Conservation (phyloP, 129 eudicot genomes). For the Solidago caesia region DNA sequence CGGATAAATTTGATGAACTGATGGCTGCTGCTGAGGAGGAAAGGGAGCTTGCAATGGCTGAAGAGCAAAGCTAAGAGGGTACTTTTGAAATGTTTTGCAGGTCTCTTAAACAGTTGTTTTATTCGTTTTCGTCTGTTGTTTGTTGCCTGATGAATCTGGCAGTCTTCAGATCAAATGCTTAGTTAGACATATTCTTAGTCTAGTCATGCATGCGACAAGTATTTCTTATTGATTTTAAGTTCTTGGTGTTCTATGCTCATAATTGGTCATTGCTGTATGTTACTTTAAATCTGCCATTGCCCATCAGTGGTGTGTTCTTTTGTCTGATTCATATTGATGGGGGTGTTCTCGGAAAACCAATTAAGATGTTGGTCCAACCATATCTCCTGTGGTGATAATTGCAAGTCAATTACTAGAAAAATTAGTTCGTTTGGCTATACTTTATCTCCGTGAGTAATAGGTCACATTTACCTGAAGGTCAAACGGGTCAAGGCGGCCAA, state of each 20-base stretch:
- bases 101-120: conserved; percentile 6
- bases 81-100: not conserved
- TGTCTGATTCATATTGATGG: not conserved
- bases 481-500: not conserved
- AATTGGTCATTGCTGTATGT: not conserved
- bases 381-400: not conserved
- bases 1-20: conserved; percentile 66
- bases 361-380: not conserved
- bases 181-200: conserved; percentile 28
- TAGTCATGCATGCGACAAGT: conserved; percentile 11
- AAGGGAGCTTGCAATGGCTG: conserved; percentile 52
- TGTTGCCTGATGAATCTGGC: conserved; percentile 17
- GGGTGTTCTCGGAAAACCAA: not conserved
- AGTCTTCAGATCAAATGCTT: conserved; percentile 8
- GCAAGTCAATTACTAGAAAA: not conserved
- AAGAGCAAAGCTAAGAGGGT: conserved; percentile 36
- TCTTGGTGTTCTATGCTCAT: not conserved
- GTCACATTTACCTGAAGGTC: not conserved
- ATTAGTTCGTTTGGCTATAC: not conserved
- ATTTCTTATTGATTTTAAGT: not conserved
- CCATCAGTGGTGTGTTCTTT: not conserved
- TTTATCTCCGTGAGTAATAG: not conserved
- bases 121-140: conserved; percentile 15
- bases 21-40: conserved; percentile 84
- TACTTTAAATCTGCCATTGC: not conserved